Conservation (phyloP, 306 rosid species). For the Morella rubra region DNA sequence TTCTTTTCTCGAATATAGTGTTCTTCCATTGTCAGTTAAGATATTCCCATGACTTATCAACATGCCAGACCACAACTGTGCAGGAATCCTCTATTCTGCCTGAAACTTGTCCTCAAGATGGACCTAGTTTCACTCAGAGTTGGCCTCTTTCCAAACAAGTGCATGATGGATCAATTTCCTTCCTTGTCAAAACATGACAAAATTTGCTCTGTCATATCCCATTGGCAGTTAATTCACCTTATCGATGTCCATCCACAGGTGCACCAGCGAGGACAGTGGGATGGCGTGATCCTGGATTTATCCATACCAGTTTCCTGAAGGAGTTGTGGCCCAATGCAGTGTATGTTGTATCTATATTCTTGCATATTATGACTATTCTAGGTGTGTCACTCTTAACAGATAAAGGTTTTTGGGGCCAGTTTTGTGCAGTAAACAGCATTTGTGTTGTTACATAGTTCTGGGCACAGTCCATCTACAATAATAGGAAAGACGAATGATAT, state of each 20-base stretch:
- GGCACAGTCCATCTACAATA: background rate
- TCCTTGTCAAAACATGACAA: background rate
- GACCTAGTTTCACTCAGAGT: background rate
- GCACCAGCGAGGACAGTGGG: slow-evolving; percentile 94
- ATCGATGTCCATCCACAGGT: slow-evolving; percentile 40
- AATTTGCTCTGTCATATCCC: background rate
- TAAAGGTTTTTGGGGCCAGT: background rate
- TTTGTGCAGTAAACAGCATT: background rate
- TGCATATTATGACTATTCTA: slow-evolving; percentile 19
- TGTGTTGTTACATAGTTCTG: background rate
- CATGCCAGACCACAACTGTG: too few species aligned
- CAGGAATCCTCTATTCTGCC: too few species aligned
- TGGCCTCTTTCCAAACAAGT: background rate
- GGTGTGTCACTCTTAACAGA: background rate
- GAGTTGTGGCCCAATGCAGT: slow-evolving; percentile 79
- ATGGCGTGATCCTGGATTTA: slow-evolving; percentile 94
- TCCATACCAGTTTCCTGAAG: slow-evolving; percentile 81
- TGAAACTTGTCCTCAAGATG: too few species aligned
- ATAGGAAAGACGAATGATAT: background rate
- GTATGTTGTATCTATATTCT: slow-evolving; percentile 39
- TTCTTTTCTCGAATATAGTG: background rate
- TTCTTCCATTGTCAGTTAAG: too few species aligned
- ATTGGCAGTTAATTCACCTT: slow-evolving; percentile 7
- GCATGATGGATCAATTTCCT: background rate
- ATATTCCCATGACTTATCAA: too few species aligned